Percentiles rank a stretch among this genome's conserved stretches.
These are phyloP conservation scores for Podospora pseudocomata DNA, from an alignment of 495 filamentous ascomycete species.

Conservation along the genomic window DNA sequence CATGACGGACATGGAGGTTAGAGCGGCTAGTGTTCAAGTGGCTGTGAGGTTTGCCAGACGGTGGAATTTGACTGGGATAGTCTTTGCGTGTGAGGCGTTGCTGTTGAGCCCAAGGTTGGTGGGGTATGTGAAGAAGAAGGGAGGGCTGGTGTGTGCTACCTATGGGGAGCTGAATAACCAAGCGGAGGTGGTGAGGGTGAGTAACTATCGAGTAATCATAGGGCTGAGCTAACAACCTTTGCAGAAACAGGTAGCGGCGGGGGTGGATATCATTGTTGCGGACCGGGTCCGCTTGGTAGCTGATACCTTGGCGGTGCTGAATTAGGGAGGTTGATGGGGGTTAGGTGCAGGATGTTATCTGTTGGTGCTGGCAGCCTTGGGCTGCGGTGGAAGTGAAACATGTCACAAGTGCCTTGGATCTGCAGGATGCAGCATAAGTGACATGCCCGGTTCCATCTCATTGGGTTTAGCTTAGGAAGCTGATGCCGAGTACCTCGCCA, in stretches of 20 bases:
- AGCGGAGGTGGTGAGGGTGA: conserved; percentile 6
- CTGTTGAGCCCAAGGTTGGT: conserved; percentile 37
- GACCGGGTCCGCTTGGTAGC: conserved; percentile 2
- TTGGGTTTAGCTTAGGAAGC: not conserved
- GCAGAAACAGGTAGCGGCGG: conserved; percentile 41
- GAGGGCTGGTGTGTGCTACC: conserved; percentile 24
- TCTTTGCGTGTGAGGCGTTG: conserved; percentile 35
- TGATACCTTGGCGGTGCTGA: not conserved
- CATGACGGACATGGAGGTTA: conserved; percentile 21
- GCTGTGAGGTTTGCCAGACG: conserved; percentile 38
- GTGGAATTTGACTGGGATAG: conserved; percentile 38
- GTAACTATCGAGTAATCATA: conserved; percentile 8
- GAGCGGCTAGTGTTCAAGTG: conserved; percentile 36
- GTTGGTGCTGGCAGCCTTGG: too few species aligned
- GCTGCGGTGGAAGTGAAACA: too few species aligned
- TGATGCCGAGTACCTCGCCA: not conserved
- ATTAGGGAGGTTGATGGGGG: not conserved
- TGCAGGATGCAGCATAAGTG: too few species aligned
- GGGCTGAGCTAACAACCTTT: conserved; percentile 36
- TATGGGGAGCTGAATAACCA: conserved; percentile 39
- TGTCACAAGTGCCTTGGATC: too few species aligned
- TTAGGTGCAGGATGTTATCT: too few species aligned
- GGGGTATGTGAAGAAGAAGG: conserved; percentile 28
- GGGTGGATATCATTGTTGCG: conserved; percentile 18
- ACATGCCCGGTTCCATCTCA: not conserved